Base-by-base conservation (phyloP, 2,329 filamentous ascomycete genomes). In the Dryadomyces quercus-mongolicae region DNA sequence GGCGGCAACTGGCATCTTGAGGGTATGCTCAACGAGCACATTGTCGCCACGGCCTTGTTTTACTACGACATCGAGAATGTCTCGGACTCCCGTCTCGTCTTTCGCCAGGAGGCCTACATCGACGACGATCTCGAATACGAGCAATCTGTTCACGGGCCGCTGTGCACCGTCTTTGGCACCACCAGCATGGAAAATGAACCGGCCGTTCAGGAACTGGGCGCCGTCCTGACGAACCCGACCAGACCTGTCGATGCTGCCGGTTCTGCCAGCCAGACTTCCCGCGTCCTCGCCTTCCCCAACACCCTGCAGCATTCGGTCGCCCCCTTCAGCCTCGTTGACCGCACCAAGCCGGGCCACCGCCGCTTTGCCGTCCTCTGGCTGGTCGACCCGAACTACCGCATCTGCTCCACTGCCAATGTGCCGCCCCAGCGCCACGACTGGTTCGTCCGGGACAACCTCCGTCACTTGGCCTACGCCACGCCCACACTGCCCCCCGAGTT, bases 321-420 rank as follows among this genome's bases (percentile, higher is more conserved):
- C 43, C 63, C 74, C 2, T 79, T 81, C 64, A 57, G 66, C 15
- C 68, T 81, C 9, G 62, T 61, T 22, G 75, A 84, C 57, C 62
- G 60, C 0, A 73, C 72, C 0, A 73, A 71, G 55, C 71, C 75
- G 0, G 80, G 80, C 1, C 74, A 81, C 58, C 67, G 75, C 6
- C 75, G 76, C 57, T 75, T 82, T 54, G 64, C 83, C 0, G 74
- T 74, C 0, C 67, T 84, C 31, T 82, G 74, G 62, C 70, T 84
- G 2, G 74, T 84, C 1, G 79, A 84, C 58, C 80, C 80, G 0
- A 61, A 73, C 36, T 61, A 67, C 10, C 71, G 71, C 5, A 69
- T 83, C 51, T 68, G 77, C 15, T 80, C 65, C 2, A 69, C 68
- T 1, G 62, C 61, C 21, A 67, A 67, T 42, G 66, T 70, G 15